Percentiles rank a stretch among this genome's conserved stretches.
These are phyloP conservation scores for Solanum rostratum DNA, from an alignment of 257 asterid species.

Conservation along the genomic window DNA sequence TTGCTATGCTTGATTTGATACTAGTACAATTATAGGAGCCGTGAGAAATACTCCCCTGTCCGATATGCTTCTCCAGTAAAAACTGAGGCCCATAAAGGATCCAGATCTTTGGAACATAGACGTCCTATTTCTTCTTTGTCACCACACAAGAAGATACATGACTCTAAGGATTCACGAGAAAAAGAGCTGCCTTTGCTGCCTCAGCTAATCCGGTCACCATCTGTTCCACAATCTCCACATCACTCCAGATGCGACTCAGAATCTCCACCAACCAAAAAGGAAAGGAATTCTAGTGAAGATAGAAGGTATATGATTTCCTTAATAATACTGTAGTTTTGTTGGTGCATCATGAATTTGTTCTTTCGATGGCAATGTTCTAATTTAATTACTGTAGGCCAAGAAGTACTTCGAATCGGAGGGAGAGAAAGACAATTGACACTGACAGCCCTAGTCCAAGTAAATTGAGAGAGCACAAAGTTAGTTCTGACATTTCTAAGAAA, in stretches of 20 bases:
- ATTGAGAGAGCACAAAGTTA: slow-evolving; percentile 26
- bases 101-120: slow-evolving; percentile 21
- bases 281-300: slow-evolving; percentile 29
- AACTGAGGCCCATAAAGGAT: slow-evolving; percentile 18
- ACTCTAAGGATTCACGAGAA: slow-evolving; percentile 26
- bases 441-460: slow-evolving; percentile 29
- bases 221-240: slow-evolving; percentile 24
- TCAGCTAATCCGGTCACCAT: slow-evolving; percentile 27
- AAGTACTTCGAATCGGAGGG: slow-evolving; percentile 24
- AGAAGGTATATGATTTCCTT: slow-evolving; percentile 26
- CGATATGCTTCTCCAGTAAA: slow-evolving; percentile 31
- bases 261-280: slow-evolving; percentile 26
- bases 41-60: slow-evolving; percentile 39
- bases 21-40: slow-evolving; percentile 23
- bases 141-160: slow-evolving; percentile 45
- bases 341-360: background rate
- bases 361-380: background rate
- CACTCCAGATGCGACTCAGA: slow-evolving; percentile 24
- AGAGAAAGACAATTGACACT: slow-evolving; percentile 22
- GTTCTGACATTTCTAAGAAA: slow-evolving; percentile 30
- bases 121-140: slow-evolving; percentile 46
- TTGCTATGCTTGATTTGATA: slow-evolving; percentile 1
- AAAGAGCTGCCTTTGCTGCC: slow-evolving; percentile 21
- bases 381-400: slow-evolving; percentile 27
- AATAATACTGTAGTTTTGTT: background rate